Conservation (phyloP, 208 protist genomes). For the Novymonas esmeraldas region DNA sequence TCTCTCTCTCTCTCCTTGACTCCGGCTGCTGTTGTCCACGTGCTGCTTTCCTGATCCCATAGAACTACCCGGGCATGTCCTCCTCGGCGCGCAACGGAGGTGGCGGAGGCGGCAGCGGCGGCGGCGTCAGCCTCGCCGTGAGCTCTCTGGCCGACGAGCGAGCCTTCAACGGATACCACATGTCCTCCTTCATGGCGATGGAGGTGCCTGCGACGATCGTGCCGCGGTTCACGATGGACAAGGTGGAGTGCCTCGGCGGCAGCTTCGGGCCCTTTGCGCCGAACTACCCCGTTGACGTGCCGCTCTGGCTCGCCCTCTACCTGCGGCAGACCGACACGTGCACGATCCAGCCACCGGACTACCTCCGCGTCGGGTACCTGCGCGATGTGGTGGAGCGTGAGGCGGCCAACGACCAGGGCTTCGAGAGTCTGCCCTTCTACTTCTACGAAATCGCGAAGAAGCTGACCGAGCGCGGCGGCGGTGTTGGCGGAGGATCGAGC, state of each 20-base stretch:
- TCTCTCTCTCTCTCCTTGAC: neutral
- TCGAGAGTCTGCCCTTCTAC: slow-evolving; percentile 84
- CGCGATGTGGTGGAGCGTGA: slow-evolving; percentile 63
- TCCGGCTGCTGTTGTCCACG: too few species aligned
- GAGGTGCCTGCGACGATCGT: slow-evolving; percentile 74
- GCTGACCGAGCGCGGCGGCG: slow-evolving; percentile 37
- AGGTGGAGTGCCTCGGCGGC: slow-evolving; percentile 65
- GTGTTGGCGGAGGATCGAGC: neutral
- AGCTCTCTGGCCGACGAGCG: slow-evolving; percentile 34
- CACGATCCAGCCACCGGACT: slow-evolving; percentile 61
- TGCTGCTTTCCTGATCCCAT: too few species aligned
- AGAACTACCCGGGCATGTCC: slow-evolving; percentile 19
- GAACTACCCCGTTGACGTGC: slow-evolving; percentile 80
- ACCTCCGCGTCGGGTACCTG: slow-evolving; percentile 60
- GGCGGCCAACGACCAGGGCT: slow-evolving; percentile 62
- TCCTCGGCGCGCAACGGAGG: neutral
- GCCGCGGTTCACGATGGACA: slow-evolving; percentile 81
- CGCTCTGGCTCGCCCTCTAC: slow-evolving; percentile 87
- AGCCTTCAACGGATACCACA: slow-evolving; percentile 80
- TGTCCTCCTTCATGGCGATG: slow-evolving; percentile 80
- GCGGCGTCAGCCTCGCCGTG: slow-evolving; percentile 23
- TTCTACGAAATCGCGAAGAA: slow-evolving; percentile 88
- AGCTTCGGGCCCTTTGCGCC: slow-evolving; percentile 79
- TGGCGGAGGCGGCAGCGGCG: slow-evolving; percentile 3
- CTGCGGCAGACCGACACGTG: slow-evolving; percentile 86